Base-by-base conservation (phyloP, 805 yeast species). In the Metschnikowia noctiluminum region DNA sequence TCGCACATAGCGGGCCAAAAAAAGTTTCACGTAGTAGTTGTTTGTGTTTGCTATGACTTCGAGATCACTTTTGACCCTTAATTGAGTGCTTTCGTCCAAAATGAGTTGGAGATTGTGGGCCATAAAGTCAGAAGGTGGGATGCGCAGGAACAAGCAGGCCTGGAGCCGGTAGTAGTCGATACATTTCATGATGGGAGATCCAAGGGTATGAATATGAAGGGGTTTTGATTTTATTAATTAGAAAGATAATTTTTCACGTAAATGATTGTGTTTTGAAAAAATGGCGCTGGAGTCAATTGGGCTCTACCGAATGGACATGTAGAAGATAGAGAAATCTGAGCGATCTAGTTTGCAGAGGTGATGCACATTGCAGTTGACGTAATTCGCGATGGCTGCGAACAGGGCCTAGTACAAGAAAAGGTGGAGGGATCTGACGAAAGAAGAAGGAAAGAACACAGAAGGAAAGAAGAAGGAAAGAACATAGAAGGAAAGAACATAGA, bases 21-120 rank as follows among this genome's bases (percentile, higher is more conserved):
- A 72, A 6, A 58, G 51, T 55, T 76, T 78, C 39, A 73, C 72
- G 57, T 85, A 85, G 62, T 72, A 73, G 11, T 79, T 71, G 61
- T 84, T 85, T n/a, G 57, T 42, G 4, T 51, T 42, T 1, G 68
- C 49, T 13, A 71, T 62, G 15, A 48, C 54, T 4, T 21, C 15
- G 8, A 72, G 38, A 0, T 42, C 51, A 6, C 41, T 31, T 6
- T 65, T 44, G 27, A 73, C 41, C 11, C 38, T 37, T 8, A 49
- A 44, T 45, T 68, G 70, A 8, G 54, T 48, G 15, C 59, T 53
- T 8, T 57, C 55, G 14, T 35, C n/a, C 9, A 47, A 40, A 28
- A 55, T 45, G 30, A 30, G 49, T 7, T 49, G 35, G 35, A 42
- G 45, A 45, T 47, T 47, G 27, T 43, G 42, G 40, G 42, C 44